Conservation (phyloP, 305 asterid genomes). For the Fraxinus sp. region DNA sequence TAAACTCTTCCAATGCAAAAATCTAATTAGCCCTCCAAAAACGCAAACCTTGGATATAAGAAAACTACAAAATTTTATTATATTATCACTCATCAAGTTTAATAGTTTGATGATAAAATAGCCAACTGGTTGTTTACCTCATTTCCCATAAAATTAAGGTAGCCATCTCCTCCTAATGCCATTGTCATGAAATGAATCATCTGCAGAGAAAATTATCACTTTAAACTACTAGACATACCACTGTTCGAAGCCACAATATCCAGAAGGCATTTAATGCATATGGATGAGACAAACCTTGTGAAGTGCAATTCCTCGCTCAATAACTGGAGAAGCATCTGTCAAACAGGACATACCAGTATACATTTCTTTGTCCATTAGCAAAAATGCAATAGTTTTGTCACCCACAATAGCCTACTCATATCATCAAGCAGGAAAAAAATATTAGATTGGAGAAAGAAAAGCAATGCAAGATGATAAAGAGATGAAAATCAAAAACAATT, state of each 20-base stretch:
- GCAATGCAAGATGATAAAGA: neutral
- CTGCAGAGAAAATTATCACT: slow-evolving; percentile 46
- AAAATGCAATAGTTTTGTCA: slow-evolving; percentile 87
- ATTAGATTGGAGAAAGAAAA: slow-evolving; percentile 15
- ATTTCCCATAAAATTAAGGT: slow-evolving; percentile 98
- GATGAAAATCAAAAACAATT: slow-evolving; percentile 15
- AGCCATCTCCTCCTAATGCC: slow-evolving; percentile 99
- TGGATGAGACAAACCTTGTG: slow-evolving; percentile 68
- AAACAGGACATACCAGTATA: slow-evolving; percentile 92
- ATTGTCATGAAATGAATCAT: slow-evolving; percentile 94
- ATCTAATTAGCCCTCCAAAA: neutral
- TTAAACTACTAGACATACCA: slow-evolving; percentile 17
- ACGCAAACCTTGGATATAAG: neutral
- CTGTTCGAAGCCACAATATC: slow-evolving; percentile 14
- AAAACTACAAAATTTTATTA: neutral
- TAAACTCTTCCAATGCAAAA: neutral
- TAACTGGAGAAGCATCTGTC: slow-evolving; percentile 72
- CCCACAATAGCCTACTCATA: slow-evolving; percentile 83
- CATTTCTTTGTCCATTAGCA: slow-evolving; percentile 94
- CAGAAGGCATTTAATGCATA: slow-evolving; percentile 6
- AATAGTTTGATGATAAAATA: neutral
- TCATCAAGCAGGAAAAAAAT: slow-evolving; percentile 24
- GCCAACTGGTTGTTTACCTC: slow-evolving; percentile 55
- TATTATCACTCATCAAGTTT: neutral
- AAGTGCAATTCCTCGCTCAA: slow-evolving; percentile 90